Evolutionary conservation across 768 basidiomycete genomes (phyloP), one percentile per base, ranked within the genome.

Genomic region (Kwoniella sp.): DNA sequence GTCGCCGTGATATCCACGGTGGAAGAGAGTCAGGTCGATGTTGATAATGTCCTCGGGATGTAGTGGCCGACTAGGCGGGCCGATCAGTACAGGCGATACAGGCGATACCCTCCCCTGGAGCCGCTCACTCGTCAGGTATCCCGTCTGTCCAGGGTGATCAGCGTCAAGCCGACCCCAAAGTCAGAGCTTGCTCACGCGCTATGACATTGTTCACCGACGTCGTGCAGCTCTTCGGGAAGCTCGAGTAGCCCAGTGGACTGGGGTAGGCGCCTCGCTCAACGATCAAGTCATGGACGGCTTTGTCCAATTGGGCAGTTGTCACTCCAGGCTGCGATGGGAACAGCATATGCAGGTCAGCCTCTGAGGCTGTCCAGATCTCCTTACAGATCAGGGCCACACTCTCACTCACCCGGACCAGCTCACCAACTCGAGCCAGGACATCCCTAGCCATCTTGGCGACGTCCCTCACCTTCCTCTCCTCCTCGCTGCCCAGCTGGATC

Each of bases 171-270:
- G 29, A 46, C 5, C 26, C 8, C 17, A n/a, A n/a, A 39, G 38
- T 6, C 17, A 17, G 33, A 23, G 12, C 17, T 25, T 34, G 42
- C 70, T 57, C 42, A 68, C 63, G 89, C 9, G 80, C 81, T 40
- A 90, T 79, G 28, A 93, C 76, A 60, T 93, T 93, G 66, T 95
- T 95, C 48, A 92, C 78, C 57, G 89, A 90, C 22, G 87, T 89
- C 67, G 87, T 89, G 64, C 86, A 85, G 17, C 87, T 84, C 53
- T 80, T 82, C 8, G 88, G 86, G 69, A 83, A 89, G 7, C 82
- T 85, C 8, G 78, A 76, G 70, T 92, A 93, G 0, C 78, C 79
- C 42, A 93, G 75, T 0, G 91, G 88, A 8, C 89, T 91, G 0
- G 91, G 91, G 71, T 93, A 95, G 6, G 88, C 91, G 20, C 79